Percentiles rank a stretch among this genome's conserved stretches.
phyloP scores from a whole-genome alignment of 2,329 filamentous ascomycete species.

The Drechslerella coelobrocha region DNA sequence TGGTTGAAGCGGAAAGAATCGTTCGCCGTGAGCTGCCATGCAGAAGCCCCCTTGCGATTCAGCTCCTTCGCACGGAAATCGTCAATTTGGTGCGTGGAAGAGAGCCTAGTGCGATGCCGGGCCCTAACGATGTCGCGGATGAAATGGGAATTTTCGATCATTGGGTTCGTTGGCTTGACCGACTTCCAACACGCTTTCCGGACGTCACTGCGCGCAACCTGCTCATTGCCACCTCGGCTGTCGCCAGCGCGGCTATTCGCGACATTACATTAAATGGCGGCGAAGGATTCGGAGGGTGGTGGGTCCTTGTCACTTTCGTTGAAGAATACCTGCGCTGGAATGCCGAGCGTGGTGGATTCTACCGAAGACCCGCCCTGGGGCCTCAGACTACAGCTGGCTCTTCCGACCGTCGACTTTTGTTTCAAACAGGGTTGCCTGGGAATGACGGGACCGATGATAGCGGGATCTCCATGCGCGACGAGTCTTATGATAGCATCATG shows the following conservation, averaged over 20 bases:
- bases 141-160: slow-evolving; percentile 74
- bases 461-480: slow-evolving; percentile 47
- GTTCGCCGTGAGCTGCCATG: slow-evolving; percentile 66
- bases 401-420: slow-evolving; percentile 17
- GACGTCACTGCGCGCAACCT: slow-evolving; percentile 75
- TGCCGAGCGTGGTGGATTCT: slow-evolving; percentile 87
- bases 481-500: slow-evolving; percentile 50
- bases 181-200: slow-evolving; percentile 74
- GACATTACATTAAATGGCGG: slow-evolving; percentile 81
- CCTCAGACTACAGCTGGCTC: slow-evolving; percentile 7
- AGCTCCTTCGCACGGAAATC: slow-evolving; percentile 64
- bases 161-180: slow-evolving; percentile 76
- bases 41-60: slow-evolving; percentile 62
- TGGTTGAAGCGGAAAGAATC: slow-evolving; percentile 66
- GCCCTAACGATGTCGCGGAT: slow-evolving; percentile 53
- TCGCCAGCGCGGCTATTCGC: slow-evolving; percentile 78
- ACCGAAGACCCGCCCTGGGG: slow-evolving; percentile 61
- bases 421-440: slow-evolving; percentile 12
- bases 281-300: slow-evolving; percentile 87
- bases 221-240: slow-evolving; percentile 75
- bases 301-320: slow-evolving; percentile 93
- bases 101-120: slow-evolving; percentile 54
- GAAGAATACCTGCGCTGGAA: slow-evolving; percentile 94
- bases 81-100: slow-evolving; percentile 65
- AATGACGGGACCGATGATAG: slow-evolving; percentile 43